Conservation (phyloP, 2,329 filamentous ascomycete genomes). For the Pseudocercospora eumusae region DNA sequence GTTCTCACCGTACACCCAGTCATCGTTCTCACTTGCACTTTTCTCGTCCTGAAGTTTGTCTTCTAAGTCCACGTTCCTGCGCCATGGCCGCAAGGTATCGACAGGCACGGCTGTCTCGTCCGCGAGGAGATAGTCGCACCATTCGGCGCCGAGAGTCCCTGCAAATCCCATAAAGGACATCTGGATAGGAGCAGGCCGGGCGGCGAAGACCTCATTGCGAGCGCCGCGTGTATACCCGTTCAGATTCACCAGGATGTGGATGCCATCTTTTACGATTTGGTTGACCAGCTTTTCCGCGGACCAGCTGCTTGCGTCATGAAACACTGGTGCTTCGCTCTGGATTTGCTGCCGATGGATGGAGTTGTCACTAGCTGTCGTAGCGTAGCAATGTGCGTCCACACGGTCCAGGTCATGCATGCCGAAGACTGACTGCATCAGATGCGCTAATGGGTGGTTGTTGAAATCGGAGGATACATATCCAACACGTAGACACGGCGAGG, state of each 20-base stretch:
- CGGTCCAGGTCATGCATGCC: slow-evolving; percentile 75
- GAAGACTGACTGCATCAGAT: slow-evolving; percentile 98
- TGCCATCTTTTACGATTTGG: slow-evolving; percentile 82
- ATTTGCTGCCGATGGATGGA: slow-evolving; percentile 91
- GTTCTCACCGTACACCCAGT: slow-evolving; percentile 96
- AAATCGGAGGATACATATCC: slow-evolving; percentile 98
- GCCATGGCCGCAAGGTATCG: slow-evolving; percentile 76
- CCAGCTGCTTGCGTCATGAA: slow-evolving; percentile 86
- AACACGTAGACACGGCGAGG: slow-evolving; percentile 79
- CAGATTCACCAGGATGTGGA: slow-evolving; percentile 95
- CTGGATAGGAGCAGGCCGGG: slow-evolving; percentile 88
- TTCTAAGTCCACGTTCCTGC: slow-evolving; percentile 71
- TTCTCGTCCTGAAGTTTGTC: slow-evolving; percentile 66
- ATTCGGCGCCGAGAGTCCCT: slow-evolving; percentile 91
- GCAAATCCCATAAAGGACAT: slow-evolving; percentile 99
- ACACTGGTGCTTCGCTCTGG: slow-evolving; percentile 86
- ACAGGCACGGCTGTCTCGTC: slow-evolving; percentile 84
- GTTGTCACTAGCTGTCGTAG: slow-evolving; percentile 86
- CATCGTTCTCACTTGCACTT: slow-evolving; percentile 59
- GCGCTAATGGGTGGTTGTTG: slow-evolving; percentile 95
- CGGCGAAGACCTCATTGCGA: slow-evolving; percentile 96
- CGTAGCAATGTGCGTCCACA: slow-evolving; percentile 89
- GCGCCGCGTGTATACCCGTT: slow-evolving; percentile 97
- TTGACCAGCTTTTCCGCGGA: slow-evolving; percentile 77
- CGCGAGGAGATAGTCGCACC: slow-evolving; percentile 96